Evolutionary conservation across 441 rosid species (phyloP).

Genomic region (Pelargonium australe): DNA sequence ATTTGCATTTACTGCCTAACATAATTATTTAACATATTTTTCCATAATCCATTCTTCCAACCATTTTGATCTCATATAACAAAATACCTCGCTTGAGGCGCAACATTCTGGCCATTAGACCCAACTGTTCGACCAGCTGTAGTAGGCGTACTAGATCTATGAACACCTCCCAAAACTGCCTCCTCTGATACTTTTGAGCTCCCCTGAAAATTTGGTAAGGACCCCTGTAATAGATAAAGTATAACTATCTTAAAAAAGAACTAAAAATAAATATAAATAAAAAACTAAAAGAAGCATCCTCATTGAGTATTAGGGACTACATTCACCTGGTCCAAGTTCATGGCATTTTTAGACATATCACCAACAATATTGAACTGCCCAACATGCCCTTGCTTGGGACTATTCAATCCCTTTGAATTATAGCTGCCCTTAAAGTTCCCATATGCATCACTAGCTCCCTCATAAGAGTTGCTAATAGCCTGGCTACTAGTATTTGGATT

Average conservation of each 20-base stretch:
- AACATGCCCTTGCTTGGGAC: slow-evolving; percentile 25
- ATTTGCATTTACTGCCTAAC: background rate
- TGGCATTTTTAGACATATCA: slow-evolving; percentile 22
- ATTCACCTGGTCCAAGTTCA: slow-evolving; percentile 34
- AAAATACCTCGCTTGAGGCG: slow-evolving; percentile 28
- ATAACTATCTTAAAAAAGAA: background rate
- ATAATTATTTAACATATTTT: no score
- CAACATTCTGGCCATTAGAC: slow-evolving; percentile 20
- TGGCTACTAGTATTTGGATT: slow-evolving; percentile 13
- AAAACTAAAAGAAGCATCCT: background rate
- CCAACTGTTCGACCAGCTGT: slow-evolving; percentile 12
- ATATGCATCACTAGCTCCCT: slow-evolving; percentile 17
- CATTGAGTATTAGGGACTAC: background rate
- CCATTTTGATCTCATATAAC: slow-evolving; percentile 9
- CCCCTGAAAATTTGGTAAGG: slow-evolving; percentile 16
- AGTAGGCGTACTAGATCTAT: slow-evolving; percentile 11
- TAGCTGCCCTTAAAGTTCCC: slow-evolving; percentile 16
- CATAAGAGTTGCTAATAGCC: slow-evolving; percentile 6
- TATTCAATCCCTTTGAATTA: slow-evolving; percentile 22
- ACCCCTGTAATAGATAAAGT: slow-evolving; percentile 23
- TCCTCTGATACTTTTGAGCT: slow-evolving; percentile 27
- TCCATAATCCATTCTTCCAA: background rate
- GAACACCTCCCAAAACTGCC: slow-evolving; percentile 20
- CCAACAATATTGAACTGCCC: slow-evolving; percentile 27
- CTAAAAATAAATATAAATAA: background rate